Conservation (phyloP, 2,329 filamentous ascomycete species). For the Anisogramma anomala region DNA sequence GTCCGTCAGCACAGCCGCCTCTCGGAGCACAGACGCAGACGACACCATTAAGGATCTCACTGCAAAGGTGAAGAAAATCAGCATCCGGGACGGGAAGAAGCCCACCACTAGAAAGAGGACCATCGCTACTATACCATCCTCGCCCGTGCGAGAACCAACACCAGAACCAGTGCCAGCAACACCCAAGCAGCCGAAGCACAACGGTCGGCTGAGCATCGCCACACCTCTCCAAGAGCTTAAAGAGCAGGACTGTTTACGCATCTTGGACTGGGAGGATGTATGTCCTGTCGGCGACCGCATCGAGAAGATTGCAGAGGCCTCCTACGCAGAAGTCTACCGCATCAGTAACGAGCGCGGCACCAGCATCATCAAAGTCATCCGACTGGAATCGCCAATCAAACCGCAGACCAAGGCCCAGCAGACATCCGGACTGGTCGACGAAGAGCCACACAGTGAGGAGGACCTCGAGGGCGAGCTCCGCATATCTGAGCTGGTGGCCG, state of each 20-base stretch:
- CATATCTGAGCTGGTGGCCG: slow-evolving; percentile 53
- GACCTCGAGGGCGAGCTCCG: slow-evolving; percentile 47
- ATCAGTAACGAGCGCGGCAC: slow-evolving; percentile 47
- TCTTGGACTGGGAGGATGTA: slow-evolving; percentile 46
- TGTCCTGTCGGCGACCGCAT: slow-evolving; percentile 42
- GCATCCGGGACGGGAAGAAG: slow-evolving; percentile 11
- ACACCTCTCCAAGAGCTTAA: slow-evolving; percentile 3
- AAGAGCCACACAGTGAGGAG: slow-evolving; percentile 43
- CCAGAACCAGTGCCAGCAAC: slow-evolving; percentile 1
- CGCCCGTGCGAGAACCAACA: not conserved
- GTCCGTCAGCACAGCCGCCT: slow-evolving; percentile 18
- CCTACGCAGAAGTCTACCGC: slow-evolving; percentile 55
- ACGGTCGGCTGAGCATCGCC: not conserved
- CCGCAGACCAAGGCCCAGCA: slow-evolving; percentile 46
- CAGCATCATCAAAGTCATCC: slow-evolving; percentile 55
- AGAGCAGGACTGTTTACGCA: slow-evolving; percentile 24
- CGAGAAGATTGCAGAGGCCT: slow-evolving; percentile 55
- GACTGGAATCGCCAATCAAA: slow-evolving; percentile 46
- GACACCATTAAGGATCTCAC: slow-evolving; percentile 17
- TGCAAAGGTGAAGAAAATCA: slow-evolving; percentile 16
- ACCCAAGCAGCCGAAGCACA: not conserved
- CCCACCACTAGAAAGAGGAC: not conserved
- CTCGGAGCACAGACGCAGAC: slow-evolving; percentile 16
- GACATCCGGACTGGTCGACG: slow-evolving; percentile 43
- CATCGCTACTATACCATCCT: not conserved